Percentiles rank a stretch among this genome's conserved stretches.
Evolutionary conservation across 768 basidiomycete genomes (phyloP).

Genomic region (Pleurotus djamor): DNA sequence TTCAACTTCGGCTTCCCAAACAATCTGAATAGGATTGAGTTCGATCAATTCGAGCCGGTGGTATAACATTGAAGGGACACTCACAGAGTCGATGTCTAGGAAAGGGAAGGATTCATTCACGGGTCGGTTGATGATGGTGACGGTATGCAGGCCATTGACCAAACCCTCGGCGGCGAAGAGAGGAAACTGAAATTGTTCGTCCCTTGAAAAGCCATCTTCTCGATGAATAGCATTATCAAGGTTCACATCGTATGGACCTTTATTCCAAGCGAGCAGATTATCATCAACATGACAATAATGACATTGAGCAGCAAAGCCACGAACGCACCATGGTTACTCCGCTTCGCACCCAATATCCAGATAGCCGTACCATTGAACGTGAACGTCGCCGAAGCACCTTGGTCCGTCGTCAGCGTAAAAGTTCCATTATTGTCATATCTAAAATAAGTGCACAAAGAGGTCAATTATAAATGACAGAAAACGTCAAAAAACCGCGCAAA

Average conservation of each 20-base stretch:
- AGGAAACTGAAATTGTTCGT: background rate
- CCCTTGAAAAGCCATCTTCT: background rate
- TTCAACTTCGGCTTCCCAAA: conserved; percentile 2
- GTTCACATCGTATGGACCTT: conserved; percentile 5
- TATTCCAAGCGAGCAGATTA: background rate
- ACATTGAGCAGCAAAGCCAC: background rate
- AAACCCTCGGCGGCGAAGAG: conserved; percentile 6
- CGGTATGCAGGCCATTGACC: background rate
- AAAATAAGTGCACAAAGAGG: background rate
- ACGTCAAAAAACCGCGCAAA: background rate
- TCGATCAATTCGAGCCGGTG: background rate
- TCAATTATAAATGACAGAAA: background rate
- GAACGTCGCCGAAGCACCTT: conserved; percentile 1
- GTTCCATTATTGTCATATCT: conserved; percentile 7
- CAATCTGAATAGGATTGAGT: background rate
- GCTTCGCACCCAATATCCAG: conserved; percentile 1
- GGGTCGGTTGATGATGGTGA: conserved; percentile 2
- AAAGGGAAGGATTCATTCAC: background rate
- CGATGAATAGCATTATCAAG: conserved; percentile 4
- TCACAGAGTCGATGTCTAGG: conserved; percentile 7
- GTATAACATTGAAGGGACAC: background rate
- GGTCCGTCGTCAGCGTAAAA: conserved; percentile 1
- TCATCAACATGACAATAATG: background rate
- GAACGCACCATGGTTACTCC: conserved; percentile 1
- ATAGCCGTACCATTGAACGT: conserved; percentile 8